phyloP scores from a whole-genome alignment of 306 rosid species.

The Cucurbita pepo region DNA sequence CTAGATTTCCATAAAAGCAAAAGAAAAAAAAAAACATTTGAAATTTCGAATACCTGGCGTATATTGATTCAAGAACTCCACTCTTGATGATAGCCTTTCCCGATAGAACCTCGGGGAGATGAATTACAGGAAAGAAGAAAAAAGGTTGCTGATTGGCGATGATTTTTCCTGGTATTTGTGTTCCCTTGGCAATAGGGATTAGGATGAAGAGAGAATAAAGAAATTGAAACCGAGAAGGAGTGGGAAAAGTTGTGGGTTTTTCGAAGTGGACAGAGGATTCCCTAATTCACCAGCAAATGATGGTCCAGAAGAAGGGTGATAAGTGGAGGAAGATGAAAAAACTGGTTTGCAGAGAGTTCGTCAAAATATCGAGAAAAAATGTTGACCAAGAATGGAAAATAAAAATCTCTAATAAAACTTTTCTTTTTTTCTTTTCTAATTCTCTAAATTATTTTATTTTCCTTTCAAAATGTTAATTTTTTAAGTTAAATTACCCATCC shows the following conservation, averaged over 20 bases:
- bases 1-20: background rate
- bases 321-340: conserved; percentile 2
- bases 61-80: background rate
- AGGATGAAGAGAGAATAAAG: background rate
- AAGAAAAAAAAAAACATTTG: background rate
- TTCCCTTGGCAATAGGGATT: background rate
- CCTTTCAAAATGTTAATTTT: background rate
- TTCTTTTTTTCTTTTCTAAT: background rate
- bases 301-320: background rate
- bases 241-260: background rate
- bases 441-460: background rate
- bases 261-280: background rate
- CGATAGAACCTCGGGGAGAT: background rate
- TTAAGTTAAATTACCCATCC: too few relatives aligned
- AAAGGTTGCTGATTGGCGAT: background rate
- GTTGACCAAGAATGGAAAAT: background rate
- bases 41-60: conserved; percentile 1
- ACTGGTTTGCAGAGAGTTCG: background rate
- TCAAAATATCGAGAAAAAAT: conserved; percentile 7
- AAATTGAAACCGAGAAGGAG: background rate
- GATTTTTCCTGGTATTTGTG: background rate
- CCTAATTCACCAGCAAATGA: background rate
- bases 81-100: background rate
- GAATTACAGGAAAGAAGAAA: background rate
- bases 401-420: background rate